Base-by-base conservation (phyloP, 202 grass and related monocot species). In the Schoenoplectus tabernaemontani region DNA sequence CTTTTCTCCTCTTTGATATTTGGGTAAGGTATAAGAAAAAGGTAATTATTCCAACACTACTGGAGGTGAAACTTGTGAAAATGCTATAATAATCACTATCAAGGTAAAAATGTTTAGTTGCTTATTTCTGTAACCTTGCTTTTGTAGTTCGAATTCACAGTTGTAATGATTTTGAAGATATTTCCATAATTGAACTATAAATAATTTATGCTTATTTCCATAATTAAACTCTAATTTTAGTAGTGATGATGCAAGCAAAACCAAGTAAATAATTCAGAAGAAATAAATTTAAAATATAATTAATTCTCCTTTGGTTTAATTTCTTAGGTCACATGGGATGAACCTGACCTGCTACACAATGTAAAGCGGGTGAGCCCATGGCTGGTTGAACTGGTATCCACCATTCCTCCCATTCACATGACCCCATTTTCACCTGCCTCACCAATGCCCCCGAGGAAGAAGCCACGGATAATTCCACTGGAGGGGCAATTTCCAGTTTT, bases 251-350 rank as follows among this genome's bases (percentile, higher is more conserved):
- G 34, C 46, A 24, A 78, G 10, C 57, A n/a, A n/a, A 64, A 28
- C 74, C 22, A 56, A 0, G 12, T 50, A 7, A 51, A 50, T 51
- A 51, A 23, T 48, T 51, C 44, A 50, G 67, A n/a, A 41, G n/a
- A n/a, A n/a, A 34, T 76, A 4, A 11, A 48, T 30, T 33, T 33
- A 9, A 5, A 16, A 72, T 38, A 22, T 57, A 0, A 64, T 11
- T 30, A 76, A 79, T 67, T 76, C 50, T 47, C 48, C 17, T 82
- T 80, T 78, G 78, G 84, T 84, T 58, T 62, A 58, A 19, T n/a
- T 79, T 79, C n/a, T 37, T 77, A 98, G 96, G 96, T 99, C 63
- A 85, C 56, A 20, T 99, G 96, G 96, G 96, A 99, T 83, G 96
- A 95, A 76, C 96, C 96, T 17, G 92, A 95, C 38, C 86, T 99